Conservation (phyloP, 176 grass and related monocot species). For the Guadua angustifolia region DNA sequence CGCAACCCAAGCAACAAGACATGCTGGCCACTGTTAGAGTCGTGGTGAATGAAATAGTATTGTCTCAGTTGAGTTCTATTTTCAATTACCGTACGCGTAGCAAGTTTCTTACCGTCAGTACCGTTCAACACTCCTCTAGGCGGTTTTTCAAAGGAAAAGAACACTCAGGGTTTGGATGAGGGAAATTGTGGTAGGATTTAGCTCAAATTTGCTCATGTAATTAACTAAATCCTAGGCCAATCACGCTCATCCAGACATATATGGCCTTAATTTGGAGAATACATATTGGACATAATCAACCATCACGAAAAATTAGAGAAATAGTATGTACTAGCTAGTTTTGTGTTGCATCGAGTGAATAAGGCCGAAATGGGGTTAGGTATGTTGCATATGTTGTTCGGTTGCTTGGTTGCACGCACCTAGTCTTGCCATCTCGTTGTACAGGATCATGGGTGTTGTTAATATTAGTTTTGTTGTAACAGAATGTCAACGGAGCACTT, state of each 20-base stretch:
- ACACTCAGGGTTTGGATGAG: no score
- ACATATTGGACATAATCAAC: neutral
- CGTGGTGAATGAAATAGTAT: neutral
- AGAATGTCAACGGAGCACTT: neutral
- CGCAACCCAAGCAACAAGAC: neutral
- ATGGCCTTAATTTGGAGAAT: neutral
- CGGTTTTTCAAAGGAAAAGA: no score
- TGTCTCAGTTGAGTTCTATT: neutral
- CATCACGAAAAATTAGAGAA: neutral
- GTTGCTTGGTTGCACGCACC: neutral
- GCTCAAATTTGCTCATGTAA: neutral
- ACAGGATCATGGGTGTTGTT: neutral
- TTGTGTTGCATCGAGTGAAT: no score
- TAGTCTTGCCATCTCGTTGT: neutral
- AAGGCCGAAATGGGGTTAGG: neutral
- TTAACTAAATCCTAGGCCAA: neutral
- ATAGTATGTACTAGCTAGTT: neutral
- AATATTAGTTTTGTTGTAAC: neutral
- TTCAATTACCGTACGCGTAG: neutral
- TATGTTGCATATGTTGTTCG: neutral
- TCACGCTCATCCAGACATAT: neutral
- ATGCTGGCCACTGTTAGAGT: neutral
- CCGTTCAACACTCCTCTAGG: neutral
- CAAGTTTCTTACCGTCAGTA: neutral
- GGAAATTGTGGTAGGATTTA: neutral